Base-by-base conservation (phyloP, 495 filamentous ascomycete species). In the Xylaria palmicola region DNA sequence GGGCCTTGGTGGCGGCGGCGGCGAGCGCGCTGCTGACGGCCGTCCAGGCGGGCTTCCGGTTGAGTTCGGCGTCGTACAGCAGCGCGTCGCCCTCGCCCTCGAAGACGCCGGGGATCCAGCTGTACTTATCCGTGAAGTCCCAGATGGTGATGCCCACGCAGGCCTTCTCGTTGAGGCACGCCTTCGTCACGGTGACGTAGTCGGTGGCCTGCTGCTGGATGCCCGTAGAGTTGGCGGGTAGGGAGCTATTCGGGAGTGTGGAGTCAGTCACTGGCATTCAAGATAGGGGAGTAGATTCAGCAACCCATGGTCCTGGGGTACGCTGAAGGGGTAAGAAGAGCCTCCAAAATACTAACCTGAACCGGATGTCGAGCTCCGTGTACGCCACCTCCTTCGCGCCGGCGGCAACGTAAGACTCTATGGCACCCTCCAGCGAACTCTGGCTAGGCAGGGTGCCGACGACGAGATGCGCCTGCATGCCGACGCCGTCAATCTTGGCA, bases 121-220 rank as follows among this genome's bases (percentile, higher is more conserved):
- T 81, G 80, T 77, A 85, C 74, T 34, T 74, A 41, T 82, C 79
- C 34, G 74, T 74, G 37, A 74, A 80, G 56, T 80, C 88, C 89
- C 88, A 90, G 24, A 87, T 77, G 6, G 86, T 90, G 29, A 91
- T 75, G 5, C 88, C 89, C 3, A 89, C 79, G 65, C 89, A 92
- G 0, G 71, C 64, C n/a, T 75, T 54, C 0, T 83, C 78, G 49
- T 80, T 74, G 17, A 85, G 64, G 63, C 89, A 91, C 0, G 86
- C 85, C n/a, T 50, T 56, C 0, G 49, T 60, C 1, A 81, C 72
- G 44, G 68, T 75, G 22, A 62, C 49, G 63, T 89, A 92, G 59
- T 83, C 83, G 9, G 73, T 75, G 20, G 74, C 76, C 75, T 91
- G 88, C 72, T 83, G 77, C 12, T 68, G 66, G 19, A 86, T 73